Conservation (phyloP, 768 basidiomycete species). For the Trametes meyenii region DNA sequence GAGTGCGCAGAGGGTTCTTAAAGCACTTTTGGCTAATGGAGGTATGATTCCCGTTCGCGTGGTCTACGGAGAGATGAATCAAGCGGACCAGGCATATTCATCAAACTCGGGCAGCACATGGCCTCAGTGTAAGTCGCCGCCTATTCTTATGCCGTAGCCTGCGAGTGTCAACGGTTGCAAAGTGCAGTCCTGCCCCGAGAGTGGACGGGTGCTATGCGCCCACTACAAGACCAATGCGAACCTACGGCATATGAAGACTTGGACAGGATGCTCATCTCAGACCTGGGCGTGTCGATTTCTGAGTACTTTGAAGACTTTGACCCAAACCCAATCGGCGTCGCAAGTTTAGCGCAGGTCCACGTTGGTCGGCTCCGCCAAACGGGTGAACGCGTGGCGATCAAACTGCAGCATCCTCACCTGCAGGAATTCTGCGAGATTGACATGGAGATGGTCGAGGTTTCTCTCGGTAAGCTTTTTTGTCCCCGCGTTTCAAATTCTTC, state of each 20-base stretch:
- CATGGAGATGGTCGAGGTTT: slow-evolving; percentile 80
- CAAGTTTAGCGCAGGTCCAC: slow-evolving; percentile 96
- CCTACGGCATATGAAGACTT: slow-evolving; percentile 83
- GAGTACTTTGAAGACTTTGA: slow-evolving; percentile 88
- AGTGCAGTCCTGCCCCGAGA: slow-evolving; percentile 62
- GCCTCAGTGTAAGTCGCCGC: slow-evolving; percentile 58
- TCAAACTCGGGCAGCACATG: slow-evolving; percentile 89
- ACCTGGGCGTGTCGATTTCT: slow-evolving; percentile 72
- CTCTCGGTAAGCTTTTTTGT: slow-evolving; percentile 51
- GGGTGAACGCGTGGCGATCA: slow-evolving; percentile 83
- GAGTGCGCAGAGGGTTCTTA: slow-evolving; percentile 77
- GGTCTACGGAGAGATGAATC: neutral
- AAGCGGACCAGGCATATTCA: slow-evolving; percentile 64
- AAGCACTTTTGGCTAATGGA: slow-evolving; percentile 88
- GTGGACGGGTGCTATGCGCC: slow-evolving; percentile 61
- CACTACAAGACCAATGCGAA: slow-evolving; percentile 90
- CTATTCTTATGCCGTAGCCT: neutral
- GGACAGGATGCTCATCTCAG: slow-evolving; percentile 72
- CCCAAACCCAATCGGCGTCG: slow-evolving; percentile 88
- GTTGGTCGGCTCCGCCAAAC: slow-evolving; percentile 72
- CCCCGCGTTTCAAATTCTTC: neutral
- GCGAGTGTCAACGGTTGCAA: slow-evolving; percentile 19
- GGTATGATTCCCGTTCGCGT: slow-evolving; percentile 45
- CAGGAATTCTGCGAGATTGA: slow-evolving; percentile 92
- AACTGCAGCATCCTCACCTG: slow-evolving; percentile 93